Evolutionary conservation across 2,329 filamentous ascomycete genomes (phyloP), one percentile per base, ranked within the genome.

Genomic region (Ophiocordyceps camponoti-leonardi): DNA sequence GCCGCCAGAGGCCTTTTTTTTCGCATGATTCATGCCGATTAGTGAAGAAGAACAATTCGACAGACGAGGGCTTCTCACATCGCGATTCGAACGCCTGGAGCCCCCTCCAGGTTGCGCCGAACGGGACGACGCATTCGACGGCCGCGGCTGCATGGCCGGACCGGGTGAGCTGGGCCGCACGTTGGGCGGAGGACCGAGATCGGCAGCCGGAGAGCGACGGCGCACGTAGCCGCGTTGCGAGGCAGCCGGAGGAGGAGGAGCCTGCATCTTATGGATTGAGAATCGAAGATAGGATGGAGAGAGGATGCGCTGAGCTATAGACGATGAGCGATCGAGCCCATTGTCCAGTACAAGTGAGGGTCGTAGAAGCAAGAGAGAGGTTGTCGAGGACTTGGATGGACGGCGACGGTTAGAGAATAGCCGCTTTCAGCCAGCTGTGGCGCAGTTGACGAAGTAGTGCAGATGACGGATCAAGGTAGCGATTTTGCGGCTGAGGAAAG

Each of bases 91-190:
- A 43, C 60, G 56, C 43, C 60, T 54, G 10, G 60, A 57, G 37
- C 48, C 40, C 33, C 56, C 40, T 35, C 57, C 50, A 26, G 56
- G 51, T 50, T 67, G 66, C n/a, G 61, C 60, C 23, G 81, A 78
- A 57, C 79, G 77, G 47, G 81, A 76, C 42, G 83, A 87, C 30
- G 77, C 72, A 42, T 75, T 78, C 10, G 81, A 83, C 28, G 73
- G 69, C 48, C 82, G 77, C 48, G 75, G 67, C 51, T 77, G 78
- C 51, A 76, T 67, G 51, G 67, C 69, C 31, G 77, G 67, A 53
- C 69, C 71, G 31, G 81, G 79, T 44, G 79, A 81, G 56, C 77
- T 79, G 43, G 74, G 66, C 47, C 76, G 70, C 46, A 75, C 65
- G 59, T 66, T 73, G 47, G 73, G 67, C 44, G 76, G 71, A 54